These are phyloP conservation scores for Globisporangium carolinianum DNA, from an alignment of 352 stramenopile genomes.

Conservation along the genomic window DNA sequence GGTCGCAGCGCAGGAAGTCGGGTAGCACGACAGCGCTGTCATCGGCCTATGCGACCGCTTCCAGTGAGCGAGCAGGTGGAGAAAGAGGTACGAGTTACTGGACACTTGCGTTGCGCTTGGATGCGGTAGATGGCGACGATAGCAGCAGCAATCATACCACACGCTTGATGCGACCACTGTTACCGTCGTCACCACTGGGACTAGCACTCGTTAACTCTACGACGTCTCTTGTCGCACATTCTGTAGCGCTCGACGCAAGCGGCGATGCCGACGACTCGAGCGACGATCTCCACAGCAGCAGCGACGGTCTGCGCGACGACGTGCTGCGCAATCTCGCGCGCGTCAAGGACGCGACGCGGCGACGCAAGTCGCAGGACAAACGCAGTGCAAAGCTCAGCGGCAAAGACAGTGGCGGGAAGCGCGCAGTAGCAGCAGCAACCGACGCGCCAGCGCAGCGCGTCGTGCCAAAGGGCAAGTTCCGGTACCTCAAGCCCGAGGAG, in stretches of 20 bases:
- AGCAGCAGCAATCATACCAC: background rate
- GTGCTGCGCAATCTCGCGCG: background rate
- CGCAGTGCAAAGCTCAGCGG: conserved; percentile 13
- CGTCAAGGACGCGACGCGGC: conserved; percentile 7
- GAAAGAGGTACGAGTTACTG: conserved; percentile 10
- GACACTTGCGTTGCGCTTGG: conserved; percentile 2
- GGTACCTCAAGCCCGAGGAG: conserved; percentile 80
- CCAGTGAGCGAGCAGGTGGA: background rate
- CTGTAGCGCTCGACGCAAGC: conserved; percentile 18
- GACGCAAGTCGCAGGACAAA: conserved; percentile 9
- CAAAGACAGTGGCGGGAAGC: background rate
- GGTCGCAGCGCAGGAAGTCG: conserved; percentile 6
- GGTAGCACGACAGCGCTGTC: conserved; percentile 2
- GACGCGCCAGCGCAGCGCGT: conserved; percentile 19
- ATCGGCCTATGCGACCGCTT: background rate
- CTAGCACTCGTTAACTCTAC: conserved; percentile 42
- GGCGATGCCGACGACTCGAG: conserved; percentile 8
- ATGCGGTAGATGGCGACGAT: conserved; percentile 6
- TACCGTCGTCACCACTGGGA: conserved; percentile 8
- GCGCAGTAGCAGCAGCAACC: background rate
- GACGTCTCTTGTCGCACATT: conserved; percentile 45
- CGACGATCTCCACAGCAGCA: conserved; percentile 21
- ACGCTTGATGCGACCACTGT: no score
- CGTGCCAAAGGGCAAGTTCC: conserved; percentile 37
- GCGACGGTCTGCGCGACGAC: conserved; percentile 8